Base-by-base conservation (phyloP, 2,329 filamentous ascomycete species). In the Aspergillus sp. region DNA sequence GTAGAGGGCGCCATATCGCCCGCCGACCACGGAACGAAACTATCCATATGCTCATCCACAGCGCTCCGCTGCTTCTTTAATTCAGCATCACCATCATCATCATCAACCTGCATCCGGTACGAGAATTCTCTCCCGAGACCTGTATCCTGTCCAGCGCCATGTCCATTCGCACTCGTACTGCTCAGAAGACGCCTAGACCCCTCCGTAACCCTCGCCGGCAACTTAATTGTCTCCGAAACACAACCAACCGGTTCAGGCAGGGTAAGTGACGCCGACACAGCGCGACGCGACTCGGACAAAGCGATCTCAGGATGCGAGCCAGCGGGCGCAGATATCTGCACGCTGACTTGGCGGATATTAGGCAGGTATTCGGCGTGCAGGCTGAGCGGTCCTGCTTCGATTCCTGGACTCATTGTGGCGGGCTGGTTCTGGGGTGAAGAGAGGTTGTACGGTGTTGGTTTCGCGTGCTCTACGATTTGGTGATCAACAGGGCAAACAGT, bases 351-450 rank as follows among this genome's bases (percentile, higher is more conserved):
- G 42, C 83, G 81, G 60, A 87, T 85, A 61, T 87, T 81, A 36
- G 83, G 78, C 38, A 87, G 74, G 15, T 85, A 77, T 68, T 88
- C 85, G 22, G 84, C 83, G 62, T 87, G 86, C 13, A 87, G 74
- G 42, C 75, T 52, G 2, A 80, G 49, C 5, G 24, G n/a, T 4
- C 24, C 43, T 30, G 43, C 15, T 48, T 36, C 15, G 17, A 5
- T 18, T 34, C 15, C 26, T 9, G 9, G 11, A 1, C 3, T 18
- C 12, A 24, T 48, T 36, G 34, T 48, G 26, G 15, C n/a, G n/a
- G 17, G 3, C 4, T 17, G 17, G n/a, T 48, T 34, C 8, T 36
- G 34, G 3, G 9, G 24, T 32, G 26, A 36, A n/a, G 13, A 36
- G 34, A 36, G 34, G 26, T 3, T 36, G 34, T n/a, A n/a, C n/a